Base-by-base conservation (phyloP, 1,284 basidiomycete genomes). In the Polyporus tsugae region DNA sequence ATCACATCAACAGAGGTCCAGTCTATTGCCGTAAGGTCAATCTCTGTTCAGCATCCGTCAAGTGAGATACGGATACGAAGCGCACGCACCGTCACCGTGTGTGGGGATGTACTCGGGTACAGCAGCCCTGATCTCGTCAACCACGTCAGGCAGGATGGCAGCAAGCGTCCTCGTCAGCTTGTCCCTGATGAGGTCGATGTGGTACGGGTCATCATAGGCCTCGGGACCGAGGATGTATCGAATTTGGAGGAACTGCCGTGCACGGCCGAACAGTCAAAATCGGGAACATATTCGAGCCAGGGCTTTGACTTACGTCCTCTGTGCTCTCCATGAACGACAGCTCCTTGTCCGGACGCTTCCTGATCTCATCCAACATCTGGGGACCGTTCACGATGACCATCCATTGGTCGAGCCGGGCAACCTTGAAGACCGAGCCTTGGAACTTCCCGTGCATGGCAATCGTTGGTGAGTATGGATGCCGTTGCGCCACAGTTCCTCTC, bases 401-500 rank as follows among this genome's bases (percentile, higher is more conserved):
- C 77, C 77, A 79, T 49, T 72, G 68, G 22, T 80, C 78, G 49
- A 79, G 72, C 70, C 78, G 75, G 0, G 83, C 78, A 19, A 84
- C 73, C 74, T 78, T 81, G 72, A 82, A 71, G 42, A 29, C 36
- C 0, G 63, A 61, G 1, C 75, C 73, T n/a, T n/a, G n/a, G n/a
- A n/a, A n/a, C n/a, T n/a, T n/a, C n/a, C n/a, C n/a, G n/a, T n/a
- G n/a, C n/a, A n/a, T n/a, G n/a, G n/a, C n/a, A n/a, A n/a, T n/a
- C n/a, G n/a, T n/a, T n/a, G n/a, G n/a, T n/a, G n/a, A n/a, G n/a
- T n/a, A n/a, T n/a, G n/a, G n/a, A n/a, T n/a, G n/a, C n/a, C n/a
- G n/a, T n/a, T n/a, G n/a, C n/a, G n/a, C n/a, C n/a, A n/a, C n/a
- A n/a, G n/a, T n/a, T n/a, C n/a, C n/a, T n/a, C n/a, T n/a, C n/a